phyloP scores from a whole-genome alignment of 2,329 filamentous ascomycete genomes.

The Knoxdaviesia proteae region DNA sequence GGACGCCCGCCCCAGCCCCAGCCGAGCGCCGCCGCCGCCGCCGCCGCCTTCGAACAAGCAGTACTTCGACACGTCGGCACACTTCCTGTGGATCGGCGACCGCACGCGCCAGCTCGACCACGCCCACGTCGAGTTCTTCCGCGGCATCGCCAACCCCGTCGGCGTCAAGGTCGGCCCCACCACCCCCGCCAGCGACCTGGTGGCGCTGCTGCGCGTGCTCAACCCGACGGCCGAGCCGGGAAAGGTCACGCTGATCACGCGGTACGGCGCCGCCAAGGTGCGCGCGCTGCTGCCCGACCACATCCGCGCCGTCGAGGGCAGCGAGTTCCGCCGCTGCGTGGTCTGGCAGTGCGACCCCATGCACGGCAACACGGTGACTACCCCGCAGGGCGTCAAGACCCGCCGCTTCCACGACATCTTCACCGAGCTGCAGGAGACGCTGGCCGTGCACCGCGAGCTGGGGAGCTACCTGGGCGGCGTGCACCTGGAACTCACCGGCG shows the following conservation, averaged over 20 bases:
- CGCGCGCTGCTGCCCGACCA: conserved; percentile 56
- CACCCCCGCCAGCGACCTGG: conserved; percentile 56
- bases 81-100: conserved; percentile 98
- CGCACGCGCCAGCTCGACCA: conserved; percentile 84
- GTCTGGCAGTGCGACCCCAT: conserved; percentile 99
- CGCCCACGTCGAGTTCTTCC: conserved; percentile 93
- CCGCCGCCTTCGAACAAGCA: conserved; percentile 22
- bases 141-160: conserved; percentile 86
- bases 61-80: conserved; percentile 86
- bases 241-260: conserved; percentile 89
- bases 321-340: conserved; percentile 43
- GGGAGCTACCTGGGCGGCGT: conserved; percentile 81
- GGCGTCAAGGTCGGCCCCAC: conserved; percentile 90
- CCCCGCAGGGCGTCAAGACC: conserved; percentile 69
- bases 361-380: conserved; percentile 65
- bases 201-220: conserved; percentile 60
- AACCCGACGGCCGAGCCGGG: conserved; percentile 69
- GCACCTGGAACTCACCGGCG: conserved; percentile 86
- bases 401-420: conserved; percentile 81
- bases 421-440: conserved; percentile 62
- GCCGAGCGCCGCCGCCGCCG: conserved; percentile 19
- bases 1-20: conserved; percentile 11
- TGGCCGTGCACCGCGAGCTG: conserved; percentile 65
- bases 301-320: conserved; percentile 71
- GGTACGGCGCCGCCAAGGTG: conserved; percentile 71